Percentiles rank a stretch among this genome's conserved stretches.
These are phyloP conservation scores for Penstemon eatonii DNA, from an alignment of 257 asterid genomes.

Conservation along the genomic window DNA sequence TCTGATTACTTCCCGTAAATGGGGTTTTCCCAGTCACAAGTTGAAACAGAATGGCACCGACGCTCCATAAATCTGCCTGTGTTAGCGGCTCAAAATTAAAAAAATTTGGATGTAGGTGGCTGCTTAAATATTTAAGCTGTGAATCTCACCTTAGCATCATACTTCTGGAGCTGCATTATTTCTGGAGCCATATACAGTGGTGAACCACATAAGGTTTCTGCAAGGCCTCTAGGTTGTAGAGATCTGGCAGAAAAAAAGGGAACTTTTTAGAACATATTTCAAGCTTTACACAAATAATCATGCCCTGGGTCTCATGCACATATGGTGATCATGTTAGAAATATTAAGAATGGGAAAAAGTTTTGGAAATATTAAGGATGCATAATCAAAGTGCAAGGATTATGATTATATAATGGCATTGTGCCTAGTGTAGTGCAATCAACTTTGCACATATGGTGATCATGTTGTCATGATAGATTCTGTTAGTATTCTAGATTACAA, in stretches of 20 bases:
- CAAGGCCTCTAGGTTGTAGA: slow-evolving; percentile 73
- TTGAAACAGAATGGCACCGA: slow-evolving; percentile 85
- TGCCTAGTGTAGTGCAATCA: too few relatives aligned
- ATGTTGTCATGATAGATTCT: too few relatives aligned
- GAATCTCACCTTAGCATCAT: slow-evolving; percentile 84
- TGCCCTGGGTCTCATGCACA: background rate
- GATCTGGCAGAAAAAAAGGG: slow-evolving; percentile 53
- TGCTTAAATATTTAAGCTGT: slow-evolving; percentile 16
- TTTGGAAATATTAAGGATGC: too few relatives aligned
- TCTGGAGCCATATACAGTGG: slow-evolving; percentile 99
- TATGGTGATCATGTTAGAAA: too few relatives aligned
- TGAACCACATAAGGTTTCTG: slow-evolving; percentile 91
- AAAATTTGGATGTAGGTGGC: slow-evolving; percentile 21
- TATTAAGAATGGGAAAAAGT: too few relatives aligned
- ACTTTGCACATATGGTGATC: too few relatives aligned
- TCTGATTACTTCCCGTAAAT: slow-evolving; percentile 68
- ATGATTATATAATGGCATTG: too few relatives aligned
- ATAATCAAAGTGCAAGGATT: too few relatives aligned
- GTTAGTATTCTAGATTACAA: background rate
- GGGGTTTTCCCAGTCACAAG: slow-evolving; percentile 88
- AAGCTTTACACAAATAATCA: slow-evolving; percentile 12
- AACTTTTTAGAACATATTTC: slow-evolving; percentile 20
- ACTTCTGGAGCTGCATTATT: slow-evolving; percentile 79
- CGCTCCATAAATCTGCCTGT: slow-evolving; percentile 99
- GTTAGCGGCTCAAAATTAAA: slow-evolving; percentile 37